Percentiles rank a stretch among this genome's conserved stretches.
These are phyloP conservation scores for Xylariales sp. DNA, from an alignment of 2,329 filamentous ascomycete species.

Conservation along the genomic window DNA sequence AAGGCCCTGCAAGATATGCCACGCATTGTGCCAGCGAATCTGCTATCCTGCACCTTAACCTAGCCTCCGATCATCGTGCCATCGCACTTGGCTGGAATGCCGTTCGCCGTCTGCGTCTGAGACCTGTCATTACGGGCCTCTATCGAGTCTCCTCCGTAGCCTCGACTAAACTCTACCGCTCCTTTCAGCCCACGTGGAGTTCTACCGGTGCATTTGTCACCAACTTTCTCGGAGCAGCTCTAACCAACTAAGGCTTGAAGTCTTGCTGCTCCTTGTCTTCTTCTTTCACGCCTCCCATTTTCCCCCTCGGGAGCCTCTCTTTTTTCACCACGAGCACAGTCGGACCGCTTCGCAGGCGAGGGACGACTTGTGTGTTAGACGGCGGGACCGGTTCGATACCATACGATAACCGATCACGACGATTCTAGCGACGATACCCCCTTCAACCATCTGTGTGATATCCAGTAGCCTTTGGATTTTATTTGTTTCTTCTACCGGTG, in stretches of 20 bases:
- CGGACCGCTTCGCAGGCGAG: slow-evolving; percentile 45
- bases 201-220: too few species aligned
- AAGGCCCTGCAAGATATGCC: slow-evolving; percentile 1
- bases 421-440: slow-evolving; percentile 13
- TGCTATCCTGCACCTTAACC: neutral
- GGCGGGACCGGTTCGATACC: slow-evolving; percentile 33
- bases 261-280: too few species aligned
- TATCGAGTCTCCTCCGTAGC: neutral
- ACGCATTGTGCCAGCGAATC: slow-evolving; percentile 6
- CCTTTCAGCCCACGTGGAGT: neutral
- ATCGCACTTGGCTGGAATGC: slow-evolving; percentile 5
- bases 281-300: too few species aligned
- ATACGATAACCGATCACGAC: slow-evolving; percentile 15
- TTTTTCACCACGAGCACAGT: slow-evolving; percentile 27
- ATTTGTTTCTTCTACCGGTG: slow-evolving; percentile 1
- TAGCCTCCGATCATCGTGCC: too few species aligned
- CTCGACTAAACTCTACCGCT: slow-evolving; percentile 1
- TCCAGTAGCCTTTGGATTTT: slow-evolving; percentile 2
- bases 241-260: too few species aligned
- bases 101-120: slow-evolving; percentile 3
- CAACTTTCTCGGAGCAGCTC: too few species aligned
- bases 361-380: slow-evolving; percentile 39
- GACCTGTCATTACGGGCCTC: slow-evolving; percentile 7
- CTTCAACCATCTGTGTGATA: slow-evolving; percentile 1
- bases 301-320: slow-evolving; percentile 13